Conservation (phyloP, 192 early-diverging fungal species). For the Gamsiella multidivaricata region DNA sequence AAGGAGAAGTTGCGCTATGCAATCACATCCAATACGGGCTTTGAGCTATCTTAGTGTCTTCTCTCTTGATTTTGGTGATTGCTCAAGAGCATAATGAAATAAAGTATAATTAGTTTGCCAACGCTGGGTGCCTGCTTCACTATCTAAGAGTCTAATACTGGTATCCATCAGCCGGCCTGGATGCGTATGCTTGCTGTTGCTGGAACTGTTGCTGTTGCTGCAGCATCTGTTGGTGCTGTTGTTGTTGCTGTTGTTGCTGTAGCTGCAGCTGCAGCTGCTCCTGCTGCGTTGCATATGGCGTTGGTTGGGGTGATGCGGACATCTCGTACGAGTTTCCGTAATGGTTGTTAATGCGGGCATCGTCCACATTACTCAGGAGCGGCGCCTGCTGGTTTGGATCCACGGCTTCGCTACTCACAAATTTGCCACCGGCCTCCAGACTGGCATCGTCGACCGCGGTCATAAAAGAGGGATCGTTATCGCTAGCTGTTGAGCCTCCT, state of each 20-base stretch:
- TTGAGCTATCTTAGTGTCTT: conserved; percentile 65
- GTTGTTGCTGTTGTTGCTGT: conserved; percentile 19
- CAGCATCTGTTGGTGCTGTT: conserved; percentile 14
- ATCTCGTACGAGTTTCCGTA: not conserved
- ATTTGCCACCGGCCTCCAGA: conserved; percentile 6
- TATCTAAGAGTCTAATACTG: conserved; percentile 38
- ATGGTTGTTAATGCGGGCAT: not conserved
- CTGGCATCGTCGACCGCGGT: not conserved
- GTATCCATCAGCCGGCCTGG: conserved; percentile 16
- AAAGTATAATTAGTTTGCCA: too few species aligned
- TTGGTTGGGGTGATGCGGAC: conserved; percentile 7
- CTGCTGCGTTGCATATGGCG: conserved; percentile 23
- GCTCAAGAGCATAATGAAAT: too few species aligned
- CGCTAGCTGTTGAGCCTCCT: not conserved
- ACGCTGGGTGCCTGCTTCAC: too few species aligned
- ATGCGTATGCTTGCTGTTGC: conserved; percentile 16
- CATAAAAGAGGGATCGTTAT: not conserved
- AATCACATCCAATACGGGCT: conserved; percentile 76
- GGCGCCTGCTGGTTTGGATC: not conserved
- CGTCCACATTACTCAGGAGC: not conserved
- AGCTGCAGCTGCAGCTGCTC: conserved; percentile 15
- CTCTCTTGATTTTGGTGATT: not conserved
- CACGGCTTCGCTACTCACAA: not conserved
- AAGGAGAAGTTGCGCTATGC: conserved; percentile 76
- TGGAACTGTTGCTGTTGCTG: conserved; percentile 16